Conservation (phyloP, 2,329 filamentous ascomycete genomes). For the Aspergillus ochraceus region DNA sequence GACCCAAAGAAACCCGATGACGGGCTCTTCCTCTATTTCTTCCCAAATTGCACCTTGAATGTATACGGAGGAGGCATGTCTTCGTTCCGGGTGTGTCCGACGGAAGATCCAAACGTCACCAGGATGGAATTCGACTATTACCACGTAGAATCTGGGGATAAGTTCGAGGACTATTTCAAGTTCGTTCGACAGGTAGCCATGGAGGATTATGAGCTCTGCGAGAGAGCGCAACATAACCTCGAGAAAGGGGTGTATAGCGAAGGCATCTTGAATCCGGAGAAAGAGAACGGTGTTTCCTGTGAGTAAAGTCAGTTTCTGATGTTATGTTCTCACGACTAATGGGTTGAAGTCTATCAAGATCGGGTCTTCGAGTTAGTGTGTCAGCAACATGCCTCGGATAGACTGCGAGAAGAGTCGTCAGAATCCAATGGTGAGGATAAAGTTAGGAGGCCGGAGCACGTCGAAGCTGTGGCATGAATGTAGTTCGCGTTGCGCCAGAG, state of each 20-base stretch:
- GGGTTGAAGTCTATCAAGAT: constrained; percentile 44
- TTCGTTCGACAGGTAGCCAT: constrained; percentile 58
- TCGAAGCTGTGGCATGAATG: neutral
- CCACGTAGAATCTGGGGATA: constrained; percentile 51
- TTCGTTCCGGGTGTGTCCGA: constrained; percentile 57
- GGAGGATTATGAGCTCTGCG: constrained; percentile 59
- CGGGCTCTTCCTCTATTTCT: constrained; percentile 59
- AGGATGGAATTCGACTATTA: constrained; percentile 63
- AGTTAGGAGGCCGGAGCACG: neutral
- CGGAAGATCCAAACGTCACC: constrained; percentile 49
- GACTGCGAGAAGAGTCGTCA: constrained; percentile 11
- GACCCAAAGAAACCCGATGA: constrained; percentile 55
- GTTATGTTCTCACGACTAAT: constrained; percentile 1
- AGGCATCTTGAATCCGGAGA: constrained; percentile 56
- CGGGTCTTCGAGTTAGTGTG: constrained; percentile 48
- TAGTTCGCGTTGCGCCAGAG: neutral
- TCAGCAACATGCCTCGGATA: constrained; percentile 43
- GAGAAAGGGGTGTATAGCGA: constrained; percentile 55
- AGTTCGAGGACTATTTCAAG: constrained; percentile 58
- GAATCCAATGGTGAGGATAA: constrained; percentile 7
- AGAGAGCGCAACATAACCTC: constrained; percentile 56
- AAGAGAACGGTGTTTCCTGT: constrained; percentile 58
- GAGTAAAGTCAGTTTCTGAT: constrained; percentile 19
- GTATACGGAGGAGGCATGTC: constrained; percentile 61
- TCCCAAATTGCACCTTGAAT: constrained; percentile 57